These are phyloP conservation scores for Penicillium egyptiacum DNA, from an alignment of 495 filamentous ascomycete species.

Conservation along the genomic window DNA sequence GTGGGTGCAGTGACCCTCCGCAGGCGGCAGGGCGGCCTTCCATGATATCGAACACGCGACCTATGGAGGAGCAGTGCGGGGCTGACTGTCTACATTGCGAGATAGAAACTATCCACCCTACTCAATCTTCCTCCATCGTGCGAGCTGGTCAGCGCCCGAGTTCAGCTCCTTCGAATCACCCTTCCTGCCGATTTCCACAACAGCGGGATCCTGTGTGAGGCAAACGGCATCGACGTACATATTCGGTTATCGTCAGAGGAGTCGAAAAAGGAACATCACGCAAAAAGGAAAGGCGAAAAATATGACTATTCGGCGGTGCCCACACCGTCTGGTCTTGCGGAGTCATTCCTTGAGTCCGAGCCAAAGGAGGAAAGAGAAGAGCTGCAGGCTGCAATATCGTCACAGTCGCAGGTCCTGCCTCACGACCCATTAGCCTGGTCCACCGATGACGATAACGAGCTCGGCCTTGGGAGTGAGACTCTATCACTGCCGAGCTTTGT, in stretches of 20 bases:
- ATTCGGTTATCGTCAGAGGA: conserved; percentile 45
- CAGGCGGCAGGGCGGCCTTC: conserved; percentile 8
- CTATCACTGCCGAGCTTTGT: conserved; percentile 79
- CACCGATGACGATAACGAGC: conserved; percentile 63
- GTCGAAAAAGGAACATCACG: conserved; percentile 11
- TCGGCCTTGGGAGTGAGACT: conserved; percentile 66
- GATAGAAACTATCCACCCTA: conserved; percentile 71
- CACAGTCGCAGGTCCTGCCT: conserved; percentile 53
- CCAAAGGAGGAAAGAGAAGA: conserved; percentile 70
- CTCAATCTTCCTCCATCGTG: conserved; percentile 69
- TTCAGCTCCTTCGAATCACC: conserved; percentile 69
- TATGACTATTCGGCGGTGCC: conserved; percentile 45
- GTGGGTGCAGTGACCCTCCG: conserved; percentile 19
- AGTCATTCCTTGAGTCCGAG: conserved; percentile 84
- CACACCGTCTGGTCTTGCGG: conserved; percentile 77
- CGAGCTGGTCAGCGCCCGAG: conserved; percentile 66
- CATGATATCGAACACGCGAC: background rate
- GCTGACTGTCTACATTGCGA: conserved; percentile 18
- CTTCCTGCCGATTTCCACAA: conserved; percentile 80
- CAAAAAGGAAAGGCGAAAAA: conserved; percentile 10
- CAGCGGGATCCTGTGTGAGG: conserved; percentile 73
- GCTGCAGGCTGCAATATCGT: conserved; percentile 72
- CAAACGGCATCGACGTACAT: conserved; percentile 72
- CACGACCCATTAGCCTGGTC: conserved; percentile 46
- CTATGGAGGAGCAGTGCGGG: background rate